Base-by-base conservation (phyloP, 2,329 filamentous ascomycete genomes). In the Xylaria arbuscula region DNA sequence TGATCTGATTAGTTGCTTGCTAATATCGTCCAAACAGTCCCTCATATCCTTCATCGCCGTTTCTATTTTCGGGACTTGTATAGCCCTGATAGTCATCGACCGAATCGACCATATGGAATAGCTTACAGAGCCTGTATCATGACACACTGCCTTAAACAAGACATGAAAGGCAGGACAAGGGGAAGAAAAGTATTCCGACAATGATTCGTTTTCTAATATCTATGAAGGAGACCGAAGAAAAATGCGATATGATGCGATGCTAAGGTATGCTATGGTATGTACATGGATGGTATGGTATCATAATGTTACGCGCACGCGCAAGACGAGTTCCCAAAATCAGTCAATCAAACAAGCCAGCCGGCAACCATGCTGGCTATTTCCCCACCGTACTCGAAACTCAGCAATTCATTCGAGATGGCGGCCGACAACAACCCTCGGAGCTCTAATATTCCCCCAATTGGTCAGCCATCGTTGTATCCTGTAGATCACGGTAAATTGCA, bases 51-150 rank as follows among this genome's bases (percentile, higher is more conserved):
- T 88, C 3, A 85, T 92, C 34, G 87, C 90, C 2, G 75, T 86
- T 9, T 84, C 84, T 42, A 93, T 93, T 69, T 83, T 92, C 34
- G 89, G 85, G 8, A 88, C 90, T 9, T 92, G 90, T 73, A 78
- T 92, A 0, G 80, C 92, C 11, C 83, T 93, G 3, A 77, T 93
- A 3, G 81, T 87, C 40, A 78, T 86, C 57, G 82, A 84, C 42
- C n/a, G 47, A 19, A 32, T 57, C 56, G 62, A 50, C 15, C 15
- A 17, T n/a, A 13, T 40, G 17, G 42, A 13, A 34, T 38, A 57
- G 40, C n/a, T 3, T 17, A 17, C 15, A 22, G 17, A 22, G 17
- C 11, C 32, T 45, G 38, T 36, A 32, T 28, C 22, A 45, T 10
- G 13, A 57, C 38, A 40, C n/a, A 32, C 38, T 15, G 2, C 54